Evolutionary conservation across 1,284 basidiomycete genomes (phyloP).

Genomic region (Boletus mariae): DNA sequence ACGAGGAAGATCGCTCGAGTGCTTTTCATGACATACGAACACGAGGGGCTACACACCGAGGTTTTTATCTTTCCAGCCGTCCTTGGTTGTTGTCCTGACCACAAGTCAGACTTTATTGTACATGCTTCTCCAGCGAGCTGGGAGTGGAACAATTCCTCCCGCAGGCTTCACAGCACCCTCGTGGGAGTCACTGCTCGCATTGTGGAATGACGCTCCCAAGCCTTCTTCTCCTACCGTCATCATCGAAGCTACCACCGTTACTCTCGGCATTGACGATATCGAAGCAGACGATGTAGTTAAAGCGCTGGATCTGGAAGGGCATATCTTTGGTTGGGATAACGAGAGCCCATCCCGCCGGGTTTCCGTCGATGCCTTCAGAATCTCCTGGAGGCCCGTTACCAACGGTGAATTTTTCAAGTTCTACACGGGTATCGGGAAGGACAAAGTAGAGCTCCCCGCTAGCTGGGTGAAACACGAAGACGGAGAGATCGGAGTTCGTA

Average conservation of each 20-base stretch:
- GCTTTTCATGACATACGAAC: conserved; percentile 87
- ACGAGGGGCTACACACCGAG: conserved; percentile 84
- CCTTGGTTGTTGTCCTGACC: conserved; percentile 11
- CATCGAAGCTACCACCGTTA: conserved; percentile 60
- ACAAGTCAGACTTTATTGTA: conserved; percentile 76
- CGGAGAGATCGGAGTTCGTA: conserved; percentile 65
- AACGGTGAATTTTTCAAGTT: conserved; percentile 76
- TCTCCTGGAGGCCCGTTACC: conserved; percentile 82
- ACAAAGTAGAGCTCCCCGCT: conserved; percentile 45
- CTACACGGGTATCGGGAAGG: conserved; percentile 41
- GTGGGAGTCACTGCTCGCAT: conserved; percentile 66
- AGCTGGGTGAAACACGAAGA: conserved; percentile 59
- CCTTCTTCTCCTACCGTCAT: conserved; percentile 45
- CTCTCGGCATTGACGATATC: conserved; percentile 81
- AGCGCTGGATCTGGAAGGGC: conserved; percentile 41
- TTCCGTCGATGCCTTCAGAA: conserved; percentile 60
- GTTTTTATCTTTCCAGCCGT: conserved; percentile 28
- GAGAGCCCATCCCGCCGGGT: conserved; percentile 73
- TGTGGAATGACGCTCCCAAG: conserved; percentile 58
- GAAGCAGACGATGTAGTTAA: conserved; percentile 64
- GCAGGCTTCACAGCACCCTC: conserved; percentile 70
- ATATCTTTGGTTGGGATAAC: conserved; percentile 96
- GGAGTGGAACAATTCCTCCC: conserved; percentile 76
- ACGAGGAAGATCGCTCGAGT: conserved; percentile 73
- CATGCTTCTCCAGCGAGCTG: conserved; percentile 85